phyloP scores from a whole-genome alignment of 352 stramenopile genomes.

The Globisporangium nunn region DNA sequence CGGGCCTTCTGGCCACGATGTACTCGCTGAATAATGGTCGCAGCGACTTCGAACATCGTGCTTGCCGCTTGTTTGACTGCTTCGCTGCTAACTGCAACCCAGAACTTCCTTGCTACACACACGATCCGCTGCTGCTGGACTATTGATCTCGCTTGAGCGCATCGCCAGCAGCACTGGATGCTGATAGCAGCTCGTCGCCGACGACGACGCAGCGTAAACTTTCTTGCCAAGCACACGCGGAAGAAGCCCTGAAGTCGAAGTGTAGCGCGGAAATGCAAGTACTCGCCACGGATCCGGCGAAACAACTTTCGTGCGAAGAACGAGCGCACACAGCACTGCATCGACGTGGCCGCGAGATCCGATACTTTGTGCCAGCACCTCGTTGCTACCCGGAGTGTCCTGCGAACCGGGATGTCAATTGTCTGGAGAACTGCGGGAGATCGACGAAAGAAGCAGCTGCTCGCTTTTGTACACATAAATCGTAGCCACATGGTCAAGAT shows the following conservation, averaged over 20 bases:
- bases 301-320: conserved; percentile 22
- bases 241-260: conserved; percentile 38
- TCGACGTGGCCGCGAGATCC: conserved; percentile 12
- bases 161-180: conserved; percentile 51
- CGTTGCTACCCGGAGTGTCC: conserved; percentile 16
- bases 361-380: conserved; percentile 22
- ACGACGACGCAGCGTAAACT: conserved; percentile 19
- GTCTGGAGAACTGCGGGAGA: conserved; percentile 26
- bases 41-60: conserved; percentile 19
- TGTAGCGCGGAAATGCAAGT: conserved; percentile 15
- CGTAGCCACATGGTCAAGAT: conserved; percentile 37
- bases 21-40: conserved; percentile 30
- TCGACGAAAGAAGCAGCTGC: conserved; percentile 29
- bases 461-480: conserved; percentile 18
- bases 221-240: conserved; percentile 28
- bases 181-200: conserved; percentile 19
- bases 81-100: conserved; percentile 10
- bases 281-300: conserved; percentile 13
- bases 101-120: conserved; percentile 13
- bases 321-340: conserved; percentile 32
- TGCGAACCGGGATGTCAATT: conserved; percentile 31
- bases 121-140: conserved; percentile 17
- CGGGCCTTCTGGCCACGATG: conserved; percentile 36
- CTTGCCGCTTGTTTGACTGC: conserved; percentile 16
- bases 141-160: conserved; percentile 15